Conservation (phyloP, 2,329 filamentous ascomycete species). For the Aspergillus phoenicis region DNA sequence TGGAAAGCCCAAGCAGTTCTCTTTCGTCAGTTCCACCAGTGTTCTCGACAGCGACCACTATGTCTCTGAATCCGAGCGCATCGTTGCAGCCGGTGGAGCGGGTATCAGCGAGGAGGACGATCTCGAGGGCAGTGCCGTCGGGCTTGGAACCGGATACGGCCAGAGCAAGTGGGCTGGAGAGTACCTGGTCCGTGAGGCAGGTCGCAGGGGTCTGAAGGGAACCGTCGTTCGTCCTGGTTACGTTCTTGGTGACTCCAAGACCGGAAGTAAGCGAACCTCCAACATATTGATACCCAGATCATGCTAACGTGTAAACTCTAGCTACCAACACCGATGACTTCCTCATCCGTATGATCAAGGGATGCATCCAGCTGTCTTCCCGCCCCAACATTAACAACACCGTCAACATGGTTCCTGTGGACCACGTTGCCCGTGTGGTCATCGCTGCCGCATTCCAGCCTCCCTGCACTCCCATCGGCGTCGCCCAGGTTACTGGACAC, state of each 20-base stretch:
- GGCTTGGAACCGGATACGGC: slow-evolving; percentile 84
- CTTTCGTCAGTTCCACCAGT: slow-evolving; percentile 81
- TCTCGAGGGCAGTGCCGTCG: slow-evolving; percentile 72
- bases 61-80: slow-evolving; percentile 69
- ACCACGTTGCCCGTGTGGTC: slow-evolving; percentile 79
- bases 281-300: not conserved
- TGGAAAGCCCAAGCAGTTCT: slow-evolving; percentile 76
- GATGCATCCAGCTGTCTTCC: slow-evolving; percentile 75
- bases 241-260: slow-evolving; percentile 71
- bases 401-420: slow-evolving; percentile 85
- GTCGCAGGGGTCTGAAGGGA: slow-evolving; percentile 72
- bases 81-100: slow-evolving; percentile 61
- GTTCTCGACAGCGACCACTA: slow-evolving; percentile 83
- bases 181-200: slow-evolving; percentile 75
- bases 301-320: slow-evolving; percentile 4
- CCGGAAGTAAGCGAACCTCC: slow-evolving; percentile 52
- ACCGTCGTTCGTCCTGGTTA: slow-evolving; percentile 83
- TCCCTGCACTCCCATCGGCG: slow-evolving; percentile 56
- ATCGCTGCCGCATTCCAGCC: slow-evolving; percentile 72
- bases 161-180: slow-evolving; percentile 85
- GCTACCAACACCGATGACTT: slow-evolving; percentile 83
- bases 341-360: slow-evolving; percentile 81
- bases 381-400: slow-evolving; percentile 81
- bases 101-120: slow-evolving; percentile 76
- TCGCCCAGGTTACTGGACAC: slow-evolving; percentile 78